Base-by-base conservation (phyloP, 78 protist genomes). In the Dictyostelium firmibasis region DNA sequence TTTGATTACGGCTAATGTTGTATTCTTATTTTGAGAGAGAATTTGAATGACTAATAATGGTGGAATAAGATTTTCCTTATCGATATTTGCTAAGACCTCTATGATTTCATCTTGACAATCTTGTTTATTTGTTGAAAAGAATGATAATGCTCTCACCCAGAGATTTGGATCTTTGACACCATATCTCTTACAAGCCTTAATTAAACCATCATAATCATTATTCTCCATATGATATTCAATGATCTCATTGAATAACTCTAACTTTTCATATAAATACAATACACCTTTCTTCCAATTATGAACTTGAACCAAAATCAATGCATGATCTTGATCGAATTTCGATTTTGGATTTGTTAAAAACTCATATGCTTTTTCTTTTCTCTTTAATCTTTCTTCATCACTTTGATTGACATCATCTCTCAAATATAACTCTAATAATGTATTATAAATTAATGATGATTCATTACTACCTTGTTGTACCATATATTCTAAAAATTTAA, bases 1-100 rank as follows among this genome's bases (percentile, higher is more conserved):
- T 67, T 95, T 97, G 57, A 96, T 93, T 2, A 93, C 92, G 11
- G 47, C 60, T 14, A 97, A 67, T 4, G 97, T 88, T 35, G 87
- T 92, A 38, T 82, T 43, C 35, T 72, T 47, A 62, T 93, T 97
- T n/a, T 88, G 91, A 29, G 89, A 23, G 2, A 98, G 92, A 23
- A 97, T 87, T 62, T 97, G 96, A n/a, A 98, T 83, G 7, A 98
- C 99, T n/a, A 94, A 44, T 38, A 98, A 84, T 47, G 99, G 99
- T n/a, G 99, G 99, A 25, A 98, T 96, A 23, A 98, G 93, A 84
- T 96, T 92, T 31, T 92, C 76, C 69, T 36, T 41, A 74, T 96
- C 97, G 25, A 98, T 95, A 72, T 82, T 86, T 53, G 79, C 35
- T 13, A 96, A 74, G 0, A 92, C 84, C 10, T 96, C 95, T 16